These are phyloP conservation scores for Gossypium ekmanianum DNA, from an alignment of 345 rosid species.

Conservation along the genomic window DNA sequence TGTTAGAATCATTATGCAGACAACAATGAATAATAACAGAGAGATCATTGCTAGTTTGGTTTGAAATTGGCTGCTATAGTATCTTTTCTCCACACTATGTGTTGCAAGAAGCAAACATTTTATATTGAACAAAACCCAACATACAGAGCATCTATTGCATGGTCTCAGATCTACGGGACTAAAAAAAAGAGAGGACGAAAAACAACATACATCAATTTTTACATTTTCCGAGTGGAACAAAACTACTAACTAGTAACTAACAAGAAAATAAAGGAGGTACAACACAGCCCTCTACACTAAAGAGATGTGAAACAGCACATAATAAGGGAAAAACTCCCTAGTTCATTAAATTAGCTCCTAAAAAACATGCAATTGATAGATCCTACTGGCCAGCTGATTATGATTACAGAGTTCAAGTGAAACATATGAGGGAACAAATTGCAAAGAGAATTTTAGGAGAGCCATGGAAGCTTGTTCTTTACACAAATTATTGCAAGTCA, in stretches of 20 bases:
- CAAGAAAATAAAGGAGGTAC: neutral
- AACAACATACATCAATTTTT: neutral
- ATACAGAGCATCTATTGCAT: neutral
- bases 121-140: neutral
- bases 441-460: neutral
- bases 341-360: neutral
- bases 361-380: neutral
- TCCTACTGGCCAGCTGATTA: neutral
- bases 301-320: neutral
- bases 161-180: neutral
- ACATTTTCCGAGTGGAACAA: neutral
- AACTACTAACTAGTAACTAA: neutral
- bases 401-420: neutral
- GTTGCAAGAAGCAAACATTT: neutral
- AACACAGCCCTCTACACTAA: neutral
- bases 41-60: slow-evolving; percentile 4
- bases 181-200: neutral
- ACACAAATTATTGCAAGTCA: neutral
- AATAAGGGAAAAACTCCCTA: neutral
- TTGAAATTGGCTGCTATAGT: neutral
- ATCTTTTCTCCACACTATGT: neutral
- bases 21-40: neutral
- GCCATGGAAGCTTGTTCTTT: neutral
- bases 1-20: neutral
- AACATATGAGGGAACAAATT: neutral